Conservation (phyloP, 441 rosid species). For the Arabidopsis hybrid region DNA sequence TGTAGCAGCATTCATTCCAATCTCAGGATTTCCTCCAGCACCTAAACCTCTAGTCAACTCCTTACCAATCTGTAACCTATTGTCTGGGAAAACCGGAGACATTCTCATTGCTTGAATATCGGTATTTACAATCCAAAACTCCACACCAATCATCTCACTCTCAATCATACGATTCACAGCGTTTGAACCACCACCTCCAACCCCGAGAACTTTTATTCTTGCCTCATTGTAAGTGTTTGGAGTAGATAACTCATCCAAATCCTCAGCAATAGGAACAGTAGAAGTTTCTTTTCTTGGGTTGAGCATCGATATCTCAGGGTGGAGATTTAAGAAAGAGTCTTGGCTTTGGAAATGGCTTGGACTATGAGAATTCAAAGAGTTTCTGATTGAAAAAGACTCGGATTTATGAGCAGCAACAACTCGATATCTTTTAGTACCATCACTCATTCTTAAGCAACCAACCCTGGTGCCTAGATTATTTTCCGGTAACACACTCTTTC, state of each 20-base stretch:
- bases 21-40: constrained; percentile 99
- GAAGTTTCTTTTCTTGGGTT: constrained; percentile 62
- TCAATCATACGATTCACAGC: constrained; percentile 99
- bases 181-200: constrained; percentile 98
- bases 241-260: constrained; percentile 52
- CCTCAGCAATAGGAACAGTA: constrained; percentile 56
- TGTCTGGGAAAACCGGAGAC: constrained; percentile 81
- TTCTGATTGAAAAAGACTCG: constrained; percentile 47
- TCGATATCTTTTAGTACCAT: constrained; percentile 46
- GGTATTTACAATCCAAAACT: constrained; percentile 96
- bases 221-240: constrained; percentile 69
- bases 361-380: constrained; percentile 46
- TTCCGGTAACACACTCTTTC: constrained; percentile 60
- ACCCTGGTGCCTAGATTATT: constrained; percentile 48
- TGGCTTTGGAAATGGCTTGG: constrained; percentile 56
- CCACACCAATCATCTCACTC: constrained; percentile 92
- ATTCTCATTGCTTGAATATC: constrained; percentile 93
- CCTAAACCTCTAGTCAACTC: constrained; percentile 99
- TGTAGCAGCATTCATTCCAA: constrained; percentile 95
- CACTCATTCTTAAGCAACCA: constrained; percentile 50
- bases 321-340: constrained; percentile 86
- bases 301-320: constrained; percentile 90
- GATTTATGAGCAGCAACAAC: constrained; percentile 48
- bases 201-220: constrained; percentile 93
- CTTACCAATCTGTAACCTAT: constrained; percentile 90